phyloP scores from a whole-genome alignment of 2,329 filamentous ascomycete genomes.

The Colletotrichum agaves region DNA sequence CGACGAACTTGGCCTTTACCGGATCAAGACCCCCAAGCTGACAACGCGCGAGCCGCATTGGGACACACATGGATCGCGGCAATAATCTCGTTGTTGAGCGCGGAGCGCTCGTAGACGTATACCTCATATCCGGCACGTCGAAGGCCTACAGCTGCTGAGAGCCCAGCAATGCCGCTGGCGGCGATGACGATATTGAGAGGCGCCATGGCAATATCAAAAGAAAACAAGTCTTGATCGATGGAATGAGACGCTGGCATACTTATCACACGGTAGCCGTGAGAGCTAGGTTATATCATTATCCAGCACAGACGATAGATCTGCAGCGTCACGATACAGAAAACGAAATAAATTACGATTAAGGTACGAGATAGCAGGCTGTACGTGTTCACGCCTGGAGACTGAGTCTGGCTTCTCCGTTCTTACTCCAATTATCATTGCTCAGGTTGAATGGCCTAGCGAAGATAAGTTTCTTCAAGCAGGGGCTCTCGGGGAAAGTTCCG shows the following conservation, averaged over 20 bases:
- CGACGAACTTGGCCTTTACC: constrained; percentile 43
- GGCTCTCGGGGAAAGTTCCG: background rate
- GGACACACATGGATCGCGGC: constrained; percentile 53
- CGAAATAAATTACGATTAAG: background rate
- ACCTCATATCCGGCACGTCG: constrained; percentile 48
- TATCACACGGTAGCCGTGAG: background rate
- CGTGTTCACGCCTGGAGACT: background rate
- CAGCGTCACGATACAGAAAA: background rate
- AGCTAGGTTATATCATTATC: background rate
- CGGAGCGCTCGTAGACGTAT: constrained; percentile 50
- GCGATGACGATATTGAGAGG: constrained; percentile 42
- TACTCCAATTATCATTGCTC: background rate
- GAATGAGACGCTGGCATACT: background rate
- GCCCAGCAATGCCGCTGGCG: constrained; percentile 51
- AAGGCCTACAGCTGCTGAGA: constrained; percentile 47
- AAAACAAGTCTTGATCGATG: background rate
- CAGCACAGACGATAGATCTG: background rate
- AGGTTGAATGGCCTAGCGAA: background rate
- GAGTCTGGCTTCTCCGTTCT: background rate
- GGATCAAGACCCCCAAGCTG: constrained; percentile 51
- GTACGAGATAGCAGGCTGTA: background rate
- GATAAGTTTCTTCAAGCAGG: background rate
- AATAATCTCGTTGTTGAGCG: constrained; percentile 50
- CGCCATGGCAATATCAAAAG: constrained; percentile 1
- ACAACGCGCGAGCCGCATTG: constrained; percentile 50